Base-by-base conservation (phyloP, 1,139 yeast genomes). In the Suhomyces kunorum region DNA sequence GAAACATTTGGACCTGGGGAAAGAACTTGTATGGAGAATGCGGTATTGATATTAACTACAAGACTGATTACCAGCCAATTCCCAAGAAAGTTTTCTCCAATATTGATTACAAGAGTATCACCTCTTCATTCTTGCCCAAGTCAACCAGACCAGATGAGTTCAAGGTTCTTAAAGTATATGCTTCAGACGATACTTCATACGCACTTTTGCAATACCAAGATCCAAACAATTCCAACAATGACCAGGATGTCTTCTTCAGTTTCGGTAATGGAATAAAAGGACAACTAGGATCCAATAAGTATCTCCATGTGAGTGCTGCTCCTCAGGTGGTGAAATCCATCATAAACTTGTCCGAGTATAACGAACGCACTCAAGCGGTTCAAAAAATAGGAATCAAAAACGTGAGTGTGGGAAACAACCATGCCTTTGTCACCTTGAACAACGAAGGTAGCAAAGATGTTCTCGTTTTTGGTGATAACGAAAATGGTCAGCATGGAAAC, bases 211-310 rank as follows among this genome's bases (percentile, higher is more conserved):
- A 48, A 15, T 56, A 60, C 30, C 51, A 60, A 16, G 49, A 51
- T 13, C 57, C 48, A 2, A 48, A 60, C 27, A 44, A 54, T 44
- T 40, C 27, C 11, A 27, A 24, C 8, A 44, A 42, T 16, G 40
- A 47, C 34, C 56, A 61, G 38, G 60, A 64, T 11, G 45, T 68
- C 8, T 62, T 78, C 39, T 67, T 83, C 50, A 73, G 88, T 5
- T 83, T 89, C 65, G 98, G 98, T 17, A 81, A 81, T 53, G 96
- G 98, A 4, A 62, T 85, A 38, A 76, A 77, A 51, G 98, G 98
- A n/a, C 95, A 88, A 62, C 69, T 89, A 42, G 98, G 97, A 13
- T 76, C 80, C 36, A 89, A 87, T 17, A 69, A 82, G 40, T 89
- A 74, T 59, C 66, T 83, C 36, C 96, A 89, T 57, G 83, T 87